These are phyloP conservation scores for Arachnopeziza araneosa DNA, from an alignment of 2,329 filamentous ascomycete species.

Conservation along the genomic window DNA sequence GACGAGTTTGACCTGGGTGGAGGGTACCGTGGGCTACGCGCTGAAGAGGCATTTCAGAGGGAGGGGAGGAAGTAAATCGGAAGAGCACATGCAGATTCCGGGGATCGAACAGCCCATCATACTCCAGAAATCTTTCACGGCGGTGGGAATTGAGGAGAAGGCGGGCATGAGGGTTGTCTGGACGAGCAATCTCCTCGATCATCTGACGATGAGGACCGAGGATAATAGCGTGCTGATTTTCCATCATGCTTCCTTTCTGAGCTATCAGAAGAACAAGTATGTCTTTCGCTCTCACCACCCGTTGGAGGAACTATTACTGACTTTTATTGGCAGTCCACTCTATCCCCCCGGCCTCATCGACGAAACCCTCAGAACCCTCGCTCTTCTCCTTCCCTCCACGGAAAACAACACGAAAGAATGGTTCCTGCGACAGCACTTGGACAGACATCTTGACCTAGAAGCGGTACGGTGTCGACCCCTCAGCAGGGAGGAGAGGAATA, in stretches of 20 bases:
- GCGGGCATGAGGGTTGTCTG: constrained; percentile 6
- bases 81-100: not conserved
- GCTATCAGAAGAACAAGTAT: constrained; percentile 5
- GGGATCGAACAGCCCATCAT: not conserved
- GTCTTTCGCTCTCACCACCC: not conserved
- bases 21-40: constrained; percentile 5
- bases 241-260: constrained; percentile 9
- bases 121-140: constrained; percentile 6
- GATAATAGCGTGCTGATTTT: constrained; percentile 1
- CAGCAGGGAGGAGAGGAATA: constrained; percentile 2
- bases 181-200: constrained; percentile 11
- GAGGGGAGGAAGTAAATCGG: not conserved
- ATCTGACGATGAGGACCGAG: constrained; percentile 3
- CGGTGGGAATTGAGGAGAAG: not conserved
- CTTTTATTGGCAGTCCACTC: constrained; percentile 1
- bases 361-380: constrained; percentile 7
- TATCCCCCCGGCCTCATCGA: constrained; percentile 7
- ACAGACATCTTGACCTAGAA: constrained; percentile 5
- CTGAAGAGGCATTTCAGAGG: constrained; percentile 6
- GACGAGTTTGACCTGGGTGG: constrained; percentile 7
- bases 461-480: constrained; percentile 3
- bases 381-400: constrained; percentile 3
- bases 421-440: constrained; percentile 5
- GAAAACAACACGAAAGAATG: constrained; percentile 6
- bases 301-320: not conserved